These are phyloP conservation scores for Hysterangium stoloniferum DNA, from an alignment of 768 basidiomycete species.

Conservation along the genomic window DNA sequence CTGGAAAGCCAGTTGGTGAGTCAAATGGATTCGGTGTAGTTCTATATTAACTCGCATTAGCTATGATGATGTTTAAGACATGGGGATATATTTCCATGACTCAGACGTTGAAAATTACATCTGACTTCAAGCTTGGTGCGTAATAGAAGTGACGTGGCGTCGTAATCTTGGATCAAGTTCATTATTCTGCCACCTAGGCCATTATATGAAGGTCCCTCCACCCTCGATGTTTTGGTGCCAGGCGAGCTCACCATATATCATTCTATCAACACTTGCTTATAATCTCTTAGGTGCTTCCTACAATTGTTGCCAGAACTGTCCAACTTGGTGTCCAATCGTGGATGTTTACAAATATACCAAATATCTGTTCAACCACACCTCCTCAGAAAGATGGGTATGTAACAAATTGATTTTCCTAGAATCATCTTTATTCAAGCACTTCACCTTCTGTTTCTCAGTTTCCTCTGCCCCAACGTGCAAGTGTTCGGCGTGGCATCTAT, in stretches of 20 bases:
- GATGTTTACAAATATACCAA: constrained; percentile 53
- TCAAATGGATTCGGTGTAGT: neutral
- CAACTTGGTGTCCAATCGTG: constrained; percentile 35
- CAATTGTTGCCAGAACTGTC: constrained; percentile 21
- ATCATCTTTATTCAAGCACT: too few species aligned
- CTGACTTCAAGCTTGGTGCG: constrained; percentile 27
- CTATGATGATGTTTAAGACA: constrained; percentile 28
- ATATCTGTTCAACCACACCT: constrained; percentile 48
- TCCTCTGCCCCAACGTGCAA: constrained; percentile 13
- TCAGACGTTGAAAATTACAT: constrained; percentile 27
- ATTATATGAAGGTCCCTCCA: constrained; percentile 42
- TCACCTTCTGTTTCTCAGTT: too few species aligned
- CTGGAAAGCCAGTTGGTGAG: constrained; percentile 26
- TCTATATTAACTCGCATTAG: too few species aligned
- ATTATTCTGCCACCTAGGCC: too few species aligned
- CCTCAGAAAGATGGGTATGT: constrained; percentile 48
- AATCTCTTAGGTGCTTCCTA: too few species aligned
- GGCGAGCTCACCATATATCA: too few species aligned
- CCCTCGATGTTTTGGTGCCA: constrained; percentile 63
- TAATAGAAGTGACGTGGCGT: too few species aligned
- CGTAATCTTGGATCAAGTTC: too few species aligned
- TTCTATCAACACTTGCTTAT: too few species aligned
- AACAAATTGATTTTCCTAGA: too few species aligned
- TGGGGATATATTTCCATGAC: constrained; percentile 26
- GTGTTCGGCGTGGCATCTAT: constrained; percentile 34